Evolutionary conservation across 345 rosid species (phyloP).

Genomic region (Citrus trifoliata): DNA sequence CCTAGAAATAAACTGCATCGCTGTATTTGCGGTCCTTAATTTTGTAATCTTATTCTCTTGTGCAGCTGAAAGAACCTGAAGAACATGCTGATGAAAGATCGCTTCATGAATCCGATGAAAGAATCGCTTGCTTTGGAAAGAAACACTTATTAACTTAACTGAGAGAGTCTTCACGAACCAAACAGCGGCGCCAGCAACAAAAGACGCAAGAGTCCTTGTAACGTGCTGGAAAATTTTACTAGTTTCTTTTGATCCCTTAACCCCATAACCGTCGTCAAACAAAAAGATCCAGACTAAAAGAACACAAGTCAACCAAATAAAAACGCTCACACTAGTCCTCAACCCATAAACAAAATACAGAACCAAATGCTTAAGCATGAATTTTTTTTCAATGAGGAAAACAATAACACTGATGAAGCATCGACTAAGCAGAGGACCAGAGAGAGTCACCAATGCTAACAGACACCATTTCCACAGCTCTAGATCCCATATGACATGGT

Average conservation of each 20-base stretch:
- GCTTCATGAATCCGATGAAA: constrained; percentile 66
- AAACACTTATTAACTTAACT: constrained; percentile 47
- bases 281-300: constrained; percentile 54
- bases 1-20: constrained; percentile 48
- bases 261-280: constrained; percentile 41
- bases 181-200: constrained; percentile 40
- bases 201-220: constrained; percentile 41
- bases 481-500: constrained; percentile 35
- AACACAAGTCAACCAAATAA: constrained; percentile 45
- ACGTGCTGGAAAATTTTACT: constrained; percentile 30
- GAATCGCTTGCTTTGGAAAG: constrained; percentile 51
- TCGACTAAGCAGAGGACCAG: constrained; percentile 45
- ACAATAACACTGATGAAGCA: constrained; percentile 44
- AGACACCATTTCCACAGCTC: constrained; percentile 58
- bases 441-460: constrained; percentile 39
- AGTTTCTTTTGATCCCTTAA: constrained; percentile 31
- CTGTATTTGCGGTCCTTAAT: constrained; percentile 13
- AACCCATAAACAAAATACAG: constrained; percentile 61
- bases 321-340: constrained; percentile 47
- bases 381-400: constrained; percentile 54
- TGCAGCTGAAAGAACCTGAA: constrained; percentile 47
- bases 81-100: constrained; percentile 56
- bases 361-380: constrained; percentile 55
- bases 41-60: constrained; percentile 41
- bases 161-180: constrained; percentile 54